Evolutionary conservation across 2,329 filamentous ascomycete species (phyloP).

Genomic region (Aspergillus pseudoglaucus): DNA sequence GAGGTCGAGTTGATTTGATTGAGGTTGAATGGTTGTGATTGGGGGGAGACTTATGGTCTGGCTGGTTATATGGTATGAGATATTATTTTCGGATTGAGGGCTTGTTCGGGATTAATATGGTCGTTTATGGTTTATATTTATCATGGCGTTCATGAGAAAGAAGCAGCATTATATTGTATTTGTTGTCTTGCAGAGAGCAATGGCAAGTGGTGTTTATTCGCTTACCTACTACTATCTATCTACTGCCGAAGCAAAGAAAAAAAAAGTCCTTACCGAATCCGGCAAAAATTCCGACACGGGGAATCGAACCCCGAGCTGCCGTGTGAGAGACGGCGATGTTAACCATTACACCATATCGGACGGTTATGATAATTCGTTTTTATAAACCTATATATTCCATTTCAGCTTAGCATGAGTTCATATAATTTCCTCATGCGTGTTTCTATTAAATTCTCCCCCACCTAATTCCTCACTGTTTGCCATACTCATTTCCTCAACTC

Average conservation of each 20-base stretch:
- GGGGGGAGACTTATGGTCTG: not conserved
- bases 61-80: not conserved
- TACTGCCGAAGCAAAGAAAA: not conserved
- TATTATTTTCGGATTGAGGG: no score
- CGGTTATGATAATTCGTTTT: no score
- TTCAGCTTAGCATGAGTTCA: no score
- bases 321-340: constrained; percentile 12
- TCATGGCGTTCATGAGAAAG: no score
- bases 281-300: constrained; percentile 7
- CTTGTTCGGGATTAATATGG: no score
- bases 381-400: no score
- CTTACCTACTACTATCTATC: no score
- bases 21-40: not conserved
- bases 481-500: no score
- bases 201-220: not conserved
- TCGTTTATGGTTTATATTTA: no score
- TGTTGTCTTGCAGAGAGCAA: not conserved
- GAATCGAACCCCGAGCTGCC: constrained; percentile 13
- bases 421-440: no score
- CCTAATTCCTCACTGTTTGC: no score
- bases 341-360: constrained; percentile 12
- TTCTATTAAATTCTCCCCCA: no score
- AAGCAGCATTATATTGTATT: not conserved
- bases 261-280: not conserved
- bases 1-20: constrained; percentile 11